A percentile compares a stretch with the other conserved stretches of the same genome.
Conservation (phyloP, 2,329 filamentous ascomycete genomes). For the Ophiostoma sp. region DNA sequence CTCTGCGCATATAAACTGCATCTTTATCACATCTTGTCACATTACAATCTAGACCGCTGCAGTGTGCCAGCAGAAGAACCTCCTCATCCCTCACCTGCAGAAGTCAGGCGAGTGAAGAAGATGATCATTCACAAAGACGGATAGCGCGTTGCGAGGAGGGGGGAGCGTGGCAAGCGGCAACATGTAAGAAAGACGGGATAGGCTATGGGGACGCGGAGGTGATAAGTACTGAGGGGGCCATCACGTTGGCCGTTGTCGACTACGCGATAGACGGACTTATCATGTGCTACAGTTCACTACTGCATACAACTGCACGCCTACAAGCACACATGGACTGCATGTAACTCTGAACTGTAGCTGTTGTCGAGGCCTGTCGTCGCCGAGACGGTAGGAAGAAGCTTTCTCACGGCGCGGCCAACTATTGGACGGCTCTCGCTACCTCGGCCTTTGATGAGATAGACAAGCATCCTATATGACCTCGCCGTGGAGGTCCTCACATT, state of each 20-base stretch:
- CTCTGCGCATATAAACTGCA: too few relatives aligned
- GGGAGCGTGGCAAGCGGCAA: background rate
- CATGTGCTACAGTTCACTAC: background rate
- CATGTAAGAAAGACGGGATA: background rate
- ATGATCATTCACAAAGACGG: slow-evolving; percentile 4
- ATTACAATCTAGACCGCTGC: background rate
- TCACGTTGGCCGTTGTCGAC: background rate
- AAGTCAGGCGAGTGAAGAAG: background rate
- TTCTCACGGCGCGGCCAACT: too few relatives aligned
- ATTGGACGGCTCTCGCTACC: too few relatives aligned
- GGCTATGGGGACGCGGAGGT: background rate
- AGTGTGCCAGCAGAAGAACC: background rate
- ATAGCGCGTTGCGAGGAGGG: background rate
- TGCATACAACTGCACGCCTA: background rate
- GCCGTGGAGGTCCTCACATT: too few relatives aligned
- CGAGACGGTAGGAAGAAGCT: too few relatives aligned
- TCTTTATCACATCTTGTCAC: background rate
- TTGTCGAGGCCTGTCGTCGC: background rate
- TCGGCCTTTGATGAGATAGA: too few relatives aligned
- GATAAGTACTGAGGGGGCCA: background rate
- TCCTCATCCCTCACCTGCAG: slow-evolving; percentile 3
- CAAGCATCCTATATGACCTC: too few relatives aligned
- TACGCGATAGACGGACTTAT: background rate
- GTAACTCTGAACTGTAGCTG: background rate
- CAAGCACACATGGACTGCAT: background rate